A percentile compares a stretch with the other conserved stretches of the same genome.
Evolutionary conservation across 345 rosid genomes (phyloP).

Genomic region (Acer saccharum): DNA sequence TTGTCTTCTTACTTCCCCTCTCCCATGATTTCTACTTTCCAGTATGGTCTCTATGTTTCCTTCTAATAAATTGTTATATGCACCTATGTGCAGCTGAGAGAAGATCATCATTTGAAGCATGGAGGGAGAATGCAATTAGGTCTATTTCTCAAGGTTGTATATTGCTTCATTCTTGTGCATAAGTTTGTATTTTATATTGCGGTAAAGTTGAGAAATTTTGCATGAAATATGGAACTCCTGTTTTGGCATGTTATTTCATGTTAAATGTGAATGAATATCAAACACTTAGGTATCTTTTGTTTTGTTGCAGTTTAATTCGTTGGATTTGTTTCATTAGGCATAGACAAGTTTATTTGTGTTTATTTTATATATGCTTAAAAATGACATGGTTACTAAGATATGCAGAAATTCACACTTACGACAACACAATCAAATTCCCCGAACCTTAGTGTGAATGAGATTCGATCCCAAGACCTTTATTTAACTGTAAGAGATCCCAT

Average conservation of each 20-base stretch:
- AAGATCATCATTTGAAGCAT: conserved; percentile 95
- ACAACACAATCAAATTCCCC: neutral
- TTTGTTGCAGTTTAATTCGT: conserved; percentile 5
- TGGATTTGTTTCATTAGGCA: neutral
- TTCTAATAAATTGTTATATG: conserved; percentile 10
- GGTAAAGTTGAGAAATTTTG: neutral
- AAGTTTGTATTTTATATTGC: conserved; percentile 13
- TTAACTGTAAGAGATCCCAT: neutral
- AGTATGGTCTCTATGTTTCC: neutral
- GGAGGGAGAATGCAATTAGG: conserved; percentile 99
- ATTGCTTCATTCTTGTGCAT: conserved; percentile 8
- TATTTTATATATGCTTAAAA: neutral
- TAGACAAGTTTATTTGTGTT: neutral
- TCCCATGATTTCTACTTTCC: neutral
- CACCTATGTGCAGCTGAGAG: conserved; percentile 61
- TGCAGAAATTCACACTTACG: neutral
- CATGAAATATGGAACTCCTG: conserved; percentile 4
- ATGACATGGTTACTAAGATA: neutral
- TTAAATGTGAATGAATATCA: neutral
- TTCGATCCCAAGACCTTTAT: neutral
- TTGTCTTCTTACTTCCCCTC: neutral
- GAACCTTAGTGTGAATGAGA: neutral
- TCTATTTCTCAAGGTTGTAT: conserved; percentile 80
- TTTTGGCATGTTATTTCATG: neutral
- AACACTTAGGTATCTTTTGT: neutral